Base-by-base conservation (phyloP, 257 asterid species). In the Marsdenia floribunda region DNA sequence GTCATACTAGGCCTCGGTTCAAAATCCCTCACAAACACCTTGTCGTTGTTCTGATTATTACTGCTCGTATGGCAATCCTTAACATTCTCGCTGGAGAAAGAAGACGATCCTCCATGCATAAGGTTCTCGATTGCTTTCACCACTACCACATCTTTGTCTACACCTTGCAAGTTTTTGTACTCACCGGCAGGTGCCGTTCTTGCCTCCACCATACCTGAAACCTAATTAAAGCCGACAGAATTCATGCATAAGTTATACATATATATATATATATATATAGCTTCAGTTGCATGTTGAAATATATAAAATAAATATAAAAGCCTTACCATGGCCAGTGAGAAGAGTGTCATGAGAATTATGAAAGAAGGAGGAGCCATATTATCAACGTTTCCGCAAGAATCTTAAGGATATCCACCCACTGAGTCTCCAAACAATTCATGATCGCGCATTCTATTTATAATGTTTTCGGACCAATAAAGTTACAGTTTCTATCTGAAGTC, bases 81-180 rank as follows among this genome's bases (percentile, higher is more conserved):
- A 19, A 1, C 58, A 29, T 73, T 74, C 13, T 50, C 47, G 49
- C 33, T 14, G 11, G 73, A 26, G 61, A 61, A 50, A 18, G 50
- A 16, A 9, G 75, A 69, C 44, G 76, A 38, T 40, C 64, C 73
- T 16, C 12, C 71, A 57, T 64, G 63, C n/a, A 75, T 29, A 18
- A 83, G 60, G 40, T 49, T 69, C 53, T 70, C 72, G 35, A 69
- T 47, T 55, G 52, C 77, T 66, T 79, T 42, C 35, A 72, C 73
- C 77, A 64, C 47, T 14, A 54, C 66, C 38, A 75, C 54, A 67
- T 77, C 78, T 52, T 72, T 78, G 57, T 21, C 65, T 12, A 64
- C 80, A 16, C 63, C 77, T 73, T 50, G 66, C 87, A 83, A 76
- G 35, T 78, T 11, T 11, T 24, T 59, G 38, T 24, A 78, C 60